A percentile compares a stretch with the other conserved stretches of the same genome.
phyloP scores from a whole-genome alignment of 257 asterid genomes.

The Thymus mandschuricus region DNA sequence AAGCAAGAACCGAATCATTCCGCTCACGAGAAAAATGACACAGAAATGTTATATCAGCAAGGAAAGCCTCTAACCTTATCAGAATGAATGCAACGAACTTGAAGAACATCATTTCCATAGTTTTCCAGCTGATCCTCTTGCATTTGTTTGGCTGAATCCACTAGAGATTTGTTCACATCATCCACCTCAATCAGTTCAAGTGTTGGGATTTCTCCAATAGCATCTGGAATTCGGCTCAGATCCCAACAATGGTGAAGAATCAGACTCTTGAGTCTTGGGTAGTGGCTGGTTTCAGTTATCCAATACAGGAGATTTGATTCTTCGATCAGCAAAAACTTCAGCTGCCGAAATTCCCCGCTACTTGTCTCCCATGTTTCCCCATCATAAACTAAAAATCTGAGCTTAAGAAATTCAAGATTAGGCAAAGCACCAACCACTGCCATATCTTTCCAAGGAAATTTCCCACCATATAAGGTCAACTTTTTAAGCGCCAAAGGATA shows the following conservation, averaged over 20 bases:
- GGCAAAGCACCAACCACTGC: conserved; percentile 1
- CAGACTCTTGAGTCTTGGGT: not conserved
- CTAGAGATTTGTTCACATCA: not conserved
- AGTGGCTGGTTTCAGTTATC: not conserved
- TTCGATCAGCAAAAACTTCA: not conserved
- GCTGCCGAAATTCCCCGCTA: not conserved
- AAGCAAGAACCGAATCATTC: too few relatives aligned
- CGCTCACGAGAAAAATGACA: too few relatives aligned
- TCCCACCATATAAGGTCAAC: not conserved
- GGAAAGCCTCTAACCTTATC: conserved; percentile 5
- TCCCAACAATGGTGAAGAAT: not conserved
- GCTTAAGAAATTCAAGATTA: not conserved
- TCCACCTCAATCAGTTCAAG: not conserved
- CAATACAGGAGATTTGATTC: not conserved
- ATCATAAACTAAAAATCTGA: too few relatives aligned
- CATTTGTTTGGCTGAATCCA: not conserved
- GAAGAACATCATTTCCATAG: not conserved
- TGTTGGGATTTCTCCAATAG: not conserved
- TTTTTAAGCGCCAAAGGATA: not conserved
- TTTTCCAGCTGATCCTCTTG: not conserved
- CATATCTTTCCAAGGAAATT: conserved; percentile 1
- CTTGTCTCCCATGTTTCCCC: not conserved
- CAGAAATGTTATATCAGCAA: too few relatives aligned
- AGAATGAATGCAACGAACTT: not conserved
- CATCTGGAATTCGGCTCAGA: not conserved